Conservation (phyloP, 257 asterid genomes). For the Marsdenia floribunda region DNA sequence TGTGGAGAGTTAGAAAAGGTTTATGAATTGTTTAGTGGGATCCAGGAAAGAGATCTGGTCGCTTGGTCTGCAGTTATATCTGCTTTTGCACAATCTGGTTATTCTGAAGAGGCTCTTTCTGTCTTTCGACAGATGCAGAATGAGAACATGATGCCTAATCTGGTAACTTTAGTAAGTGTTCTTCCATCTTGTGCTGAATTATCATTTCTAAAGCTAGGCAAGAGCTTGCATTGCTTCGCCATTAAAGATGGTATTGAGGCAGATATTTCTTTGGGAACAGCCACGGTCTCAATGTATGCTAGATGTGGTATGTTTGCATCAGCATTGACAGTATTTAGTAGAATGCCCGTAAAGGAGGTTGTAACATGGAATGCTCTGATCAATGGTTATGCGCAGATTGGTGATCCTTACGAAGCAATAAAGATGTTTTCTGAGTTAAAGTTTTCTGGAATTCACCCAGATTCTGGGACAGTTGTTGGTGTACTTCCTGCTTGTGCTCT, state of each 20-base stretch:
- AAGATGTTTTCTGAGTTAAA: conserved; percentile 24
- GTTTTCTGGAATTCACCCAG: conserved; percentile 28
- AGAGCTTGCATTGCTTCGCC: conserved; percentile 38
- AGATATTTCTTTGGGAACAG: conserved; percentile 35
- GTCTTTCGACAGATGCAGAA: conserved; percentile 37
- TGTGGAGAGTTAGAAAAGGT: conserved; percentile 34
- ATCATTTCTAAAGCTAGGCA: conserved; percentile 25
- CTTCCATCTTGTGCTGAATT: conserved; percentile 39
- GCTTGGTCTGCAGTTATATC: conserved; percentile 42
- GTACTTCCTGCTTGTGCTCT: conserved; percentile 38
- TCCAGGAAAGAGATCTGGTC: conserved; percentile 29
- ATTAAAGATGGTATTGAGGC: conserved; percentile 22
- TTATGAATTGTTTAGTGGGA: conserved; percentile 25
- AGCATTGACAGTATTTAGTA: conserved; percentile 26
- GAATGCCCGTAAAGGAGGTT: conserved; percentile 30
- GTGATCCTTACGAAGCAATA: conserved; percentile 23
- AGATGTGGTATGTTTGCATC: conserved; percentile 24
- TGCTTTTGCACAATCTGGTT: conserved; percentile 43
- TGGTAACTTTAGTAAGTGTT: conserved; percentile 32
- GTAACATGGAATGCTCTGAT: conserved; percentile 44
- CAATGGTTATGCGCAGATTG: conserved; percentile 34
- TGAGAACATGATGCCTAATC: conserved; percentile 25
- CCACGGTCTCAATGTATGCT: conserved; percentile 44
- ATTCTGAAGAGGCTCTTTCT: conserved; percentile 30
- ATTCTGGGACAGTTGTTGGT: conserved; percentile 37